Evolutionary conservation across 352 stramenopile genomes (phyloP), one percentile per base, ranked within the genome.

Genomic region (Phytophthora tubulina): DNA sequence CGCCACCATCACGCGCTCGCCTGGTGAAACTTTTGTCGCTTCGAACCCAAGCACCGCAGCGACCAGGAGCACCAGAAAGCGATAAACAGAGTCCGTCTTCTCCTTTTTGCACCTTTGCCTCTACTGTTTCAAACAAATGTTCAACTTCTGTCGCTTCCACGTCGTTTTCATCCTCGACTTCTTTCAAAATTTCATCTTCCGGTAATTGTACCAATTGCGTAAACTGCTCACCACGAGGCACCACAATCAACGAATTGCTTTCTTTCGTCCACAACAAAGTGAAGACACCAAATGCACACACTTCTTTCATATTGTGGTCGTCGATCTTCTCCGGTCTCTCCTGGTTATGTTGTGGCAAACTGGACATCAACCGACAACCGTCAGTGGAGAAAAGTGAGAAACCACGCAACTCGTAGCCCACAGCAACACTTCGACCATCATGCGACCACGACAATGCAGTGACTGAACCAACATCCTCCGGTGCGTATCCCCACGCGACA

Each of bases 291-390:
- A 88, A 82, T 2, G 71, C 56, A 38, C 85, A 92, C 9, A 86
- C 56, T 57, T 96, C 89, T 53, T 92, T 94, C 39, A 67, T 55
- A 13, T 50, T 57, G 31, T 63, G 30, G 6, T 67, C 57, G 9
- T 75, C 67, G 6, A 60, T 64, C 5, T 60, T 56, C 10, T 77
- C 66, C 0, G 73, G 82, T 7, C 81, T 81, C 17, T 81, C 75
- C 36, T 93, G 84, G 51, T 93, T 82, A 62, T 96, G 87, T 39
- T 94, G 87, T 0, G 89, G 88, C 33, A 96, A 72, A 51, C 74
- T 94, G 39, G 89, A 94, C 86, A 96, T 94, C 46, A 96, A 73
- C 0, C 89, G 85, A 62, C 86, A 94, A 3, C 88, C 88, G 51
- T 96, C 89, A 3, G 73, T 86, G 2, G 89, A 92, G 55, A 95